These are phyloP conservation scores for Rheum nobile DNA, from an alignment of 148 eudicot genomes.

Conservation along the genomic window DNA sequence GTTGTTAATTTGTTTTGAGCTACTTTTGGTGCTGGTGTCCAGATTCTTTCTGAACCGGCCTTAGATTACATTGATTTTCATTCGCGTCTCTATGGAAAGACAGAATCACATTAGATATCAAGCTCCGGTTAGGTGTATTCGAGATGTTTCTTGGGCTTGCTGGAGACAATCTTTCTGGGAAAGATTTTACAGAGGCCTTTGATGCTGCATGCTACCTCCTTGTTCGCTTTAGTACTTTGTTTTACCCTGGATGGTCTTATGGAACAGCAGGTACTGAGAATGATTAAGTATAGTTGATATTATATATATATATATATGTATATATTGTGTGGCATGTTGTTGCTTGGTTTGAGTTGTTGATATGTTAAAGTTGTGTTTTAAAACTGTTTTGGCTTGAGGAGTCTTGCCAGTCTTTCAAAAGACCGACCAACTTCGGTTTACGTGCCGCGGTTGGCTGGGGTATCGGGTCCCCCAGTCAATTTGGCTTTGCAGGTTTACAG, in stretches of 20 bases:
- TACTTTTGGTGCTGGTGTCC: slow-evolving; percentile 94
- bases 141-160: slow-evolving; percentile 81
- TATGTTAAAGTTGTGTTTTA: too few species aligned
- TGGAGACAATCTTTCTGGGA: slow-evolving; percentile 68
- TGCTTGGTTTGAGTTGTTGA: too few species aligned
- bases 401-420: too few species aligned
- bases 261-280: slow-evolving; percentile 84
- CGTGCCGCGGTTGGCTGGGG: too few species aligned
- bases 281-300: too few species aligned
- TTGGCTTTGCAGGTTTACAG: too few species aligned
- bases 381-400: too few species aligned
- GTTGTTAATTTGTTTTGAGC: too few species aligned
- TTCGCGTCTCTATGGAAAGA: slow-evolving; percentile 64
- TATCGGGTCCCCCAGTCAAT: too few species aligned
- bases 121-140: slow-evolving; percentile 77
- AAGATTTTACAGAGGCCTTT: slow-evolving; percentile 95
- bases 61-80: slow-evolving; percentile 87
- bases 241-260: slow-evolving; percentile 94
- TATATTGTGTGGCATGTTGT: too few species aligned
- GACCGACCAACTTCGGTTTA: too few species aligned
- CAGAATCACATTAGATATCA: slow-evolving; percentile 57
- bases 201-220: slow-evolving; percentile 99
- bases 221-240: slow-evolving; percentile 86
- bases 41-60: slow-evolving; percentile 93
- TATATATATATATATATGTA: too few species aligned